These are phyloP conservation scores for Claviceps monticola DNA, from an alignment of 2,329 filamentous ascomycete species.

Conservation along the genomic window DNA sequence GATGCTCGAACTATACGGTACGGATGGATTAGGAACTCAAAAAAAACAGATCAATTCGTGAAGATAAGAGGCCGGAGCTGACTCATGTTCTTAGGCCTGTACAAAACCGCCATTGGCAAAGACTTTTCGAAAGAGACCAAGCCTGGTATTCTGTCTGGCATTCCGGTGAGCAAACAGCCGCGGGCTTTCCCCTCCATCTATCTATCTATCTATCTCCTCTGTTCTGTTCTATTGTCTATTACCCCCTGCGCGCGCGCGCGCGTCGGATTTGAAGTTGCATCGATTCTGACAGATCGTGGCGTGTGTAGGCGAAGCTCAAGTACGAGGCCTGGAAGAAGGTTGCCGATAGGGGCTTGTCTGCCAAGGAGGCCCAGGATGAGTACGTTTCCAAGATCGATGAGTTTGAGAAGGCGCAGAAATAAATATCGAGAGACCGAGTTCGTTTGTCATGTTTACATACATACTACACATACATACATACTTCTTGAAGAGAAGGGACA, in stretches of 20 bases:
- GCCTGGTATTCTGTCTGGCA: neutral
- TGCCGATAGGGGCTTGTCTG: slow-evolving; percentile 46
- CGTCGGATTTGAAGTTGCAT: no score
- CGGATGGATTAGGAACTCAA: neutral
- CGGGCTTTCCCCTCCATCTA: neutral
- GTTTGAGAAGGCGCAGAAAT: slow-evolving; percentile 38
- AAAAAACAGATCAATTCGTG: neutral
- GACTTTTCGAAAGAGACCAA: neutral
- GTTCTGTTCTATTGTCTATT: neutral
- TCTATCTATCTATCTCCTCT: neutral
- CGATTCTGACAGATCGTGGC: neutral
- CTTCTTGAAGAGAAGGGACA: no score
- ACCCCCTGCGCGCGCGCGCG: no score
- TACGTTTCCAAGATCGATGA: slow-evolving; percentile 63
- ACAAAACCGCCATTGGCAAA: neutral
- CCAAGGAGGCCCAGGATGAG: slow-evolving; percentile 56
- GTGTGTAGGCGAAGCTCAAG: neutral
- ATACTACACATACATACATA: no score
- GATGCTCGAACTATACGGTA: slow-evolving; percentile 1
- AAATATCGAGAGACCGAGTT: no score
- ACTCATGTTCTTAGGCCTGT: neutral
- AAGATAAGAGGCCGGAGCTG: neutral
- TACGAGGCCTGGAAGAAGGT: slow-evolving; percentile 24
- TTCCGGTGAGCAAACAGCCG: neutral
- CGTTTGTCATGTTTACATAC: no score